These are phyloP conservation scores for Madurella fahalii DNA, from an alignment of 2,329 filamentous ascomycete species.

Conservation along the genomic window DNA sequence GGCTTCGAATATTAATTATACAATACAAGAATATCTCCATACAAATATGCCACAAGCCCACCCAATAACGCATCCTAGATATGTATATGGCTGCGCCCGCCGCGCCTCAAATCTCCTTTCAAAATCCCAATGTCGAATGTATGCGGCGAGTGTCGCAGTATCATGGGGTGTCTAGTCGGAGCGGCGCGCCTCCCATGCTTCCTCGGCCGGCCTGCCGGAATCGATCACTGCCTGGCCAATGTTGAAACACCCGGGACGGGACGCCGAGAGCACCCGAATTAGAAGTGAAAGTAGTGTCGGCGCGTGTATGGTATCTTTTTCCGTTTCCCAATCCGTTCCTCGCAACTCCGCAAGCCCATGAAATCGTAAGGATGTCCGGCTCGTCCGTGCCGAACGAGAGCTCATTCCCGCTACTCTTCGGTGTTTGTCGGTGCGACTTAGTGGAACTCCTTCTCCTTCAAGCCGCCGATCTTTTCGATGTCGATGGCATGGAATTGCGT, in stretches of 20 bases:
- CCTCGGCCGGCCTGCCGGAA: not conserved
- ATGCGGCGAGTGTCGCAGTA: constrained; percentile 6
- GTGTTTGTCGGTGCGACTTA: constrained; percentile 9
- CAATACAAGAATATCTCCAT: constrained; percentile 35
- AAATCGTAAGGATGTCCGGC: constrained; percentile 15
- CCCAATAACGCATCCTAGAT: constrained; percentile 15
- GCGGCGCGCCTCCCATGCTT: not conserved
- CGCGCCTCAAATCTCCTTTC: not conserved
- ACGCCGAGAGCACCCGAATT: constrained; percentile 6
- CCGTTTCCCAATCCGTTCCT: constrained; percentile 16
- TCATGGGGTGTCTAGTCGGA: not conserved
- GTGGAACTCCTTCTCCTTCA: constrained; percentile 75
- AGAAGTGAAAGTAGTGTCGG: constrained; percentile 7
- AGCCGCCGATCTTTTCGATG: constrained; percentile 86
- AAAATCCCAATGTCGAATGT: constrained; percentile 11
- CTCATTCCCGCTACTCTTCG: not conserved
- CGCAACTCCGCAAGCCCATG: constrained; percentile 16
- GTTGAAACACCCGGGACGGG: not conserved
- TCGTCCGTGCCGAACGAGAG: constrained; percentile 4
- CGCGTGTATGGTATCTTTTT: constrained; percentile 17
- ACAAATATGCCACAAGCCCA: constrained; percentile 29
- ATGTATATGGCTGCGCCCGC: constrained; percentile 9
- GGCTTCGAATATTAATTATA: constrained; percentile 33
- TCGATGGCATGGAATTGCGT: constrained; percentile 89
- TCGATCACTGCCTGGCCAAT: not conserved